A percentile compares a stretch with the other conserved stretches of the same genome.
Evolutionary conservation across 352 stramenopile genomes (phyloP).

Genomic region (Globisporangium uncinulatum): DNA sequence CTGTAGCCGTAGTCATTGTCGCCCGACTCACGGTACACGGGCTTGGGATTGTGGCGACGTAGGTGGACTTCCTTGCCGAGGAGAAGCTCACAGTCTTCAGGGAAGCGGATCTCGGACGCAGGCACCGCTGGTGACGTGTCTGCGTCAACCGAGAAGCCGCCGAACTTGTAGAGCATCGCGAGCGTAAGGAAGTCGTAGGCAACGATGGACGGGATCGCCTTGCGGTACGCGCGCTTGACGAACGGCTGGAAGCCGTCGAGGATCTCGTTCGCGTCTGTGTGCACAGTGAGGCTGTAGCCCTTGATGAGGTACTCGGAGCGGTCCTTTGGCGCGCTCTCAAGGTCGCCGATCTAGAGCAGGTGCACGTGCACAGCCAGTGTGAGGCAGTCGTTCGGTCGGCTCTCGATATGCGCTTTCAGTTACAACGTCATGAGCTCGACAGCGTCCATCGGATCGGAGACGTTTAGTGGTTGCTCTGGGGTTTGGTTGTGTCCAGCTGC

Average conservation of each 20-base stretch:
- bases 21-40: conserved; percentile 6
- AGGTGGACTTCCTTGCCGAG: conserved; percentile 15
- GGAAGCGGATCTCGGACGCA: conserved; percentile 1
- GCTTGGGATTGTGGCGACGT: neutral
- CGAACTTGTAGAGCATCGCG: no score
- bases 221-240: conserved; percentile 5
- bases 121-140: conserved; percentile 5
- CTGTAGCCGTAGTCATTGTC: conserved; percentile 8
- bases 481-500: neutral
- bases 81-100: conserved; percentile 6
- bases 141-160: no score
- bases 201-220: conserved; percentile 7
- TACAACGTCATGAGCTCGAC: conserved; percentile 4
- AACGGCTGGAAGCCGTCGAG: conserved; percentile 13
- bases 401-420: conserved; percentile 6
- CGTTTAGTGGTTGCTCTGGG: neutral
- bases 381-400: neutral
- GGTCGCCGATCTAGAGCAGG: conserved; percentile 15
- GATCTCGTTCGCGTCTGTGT: conserved; percentile 9
- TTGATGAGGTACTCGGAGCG: conserved; percentile 1
- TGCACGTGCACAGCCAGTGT: conserved; percentile 7
- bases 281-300: conserved; percentile 10
- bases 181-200: conserved; percentile 9
- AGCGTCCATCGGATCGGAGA: no score
- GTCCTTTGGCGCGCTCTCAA: neutral